Percentiles rank a stretch among this genome's conserved stretches.
Conservation (phyloP, 1,284 basidiomycete species). For the Pseudozyma hubeiensis region DNA sequence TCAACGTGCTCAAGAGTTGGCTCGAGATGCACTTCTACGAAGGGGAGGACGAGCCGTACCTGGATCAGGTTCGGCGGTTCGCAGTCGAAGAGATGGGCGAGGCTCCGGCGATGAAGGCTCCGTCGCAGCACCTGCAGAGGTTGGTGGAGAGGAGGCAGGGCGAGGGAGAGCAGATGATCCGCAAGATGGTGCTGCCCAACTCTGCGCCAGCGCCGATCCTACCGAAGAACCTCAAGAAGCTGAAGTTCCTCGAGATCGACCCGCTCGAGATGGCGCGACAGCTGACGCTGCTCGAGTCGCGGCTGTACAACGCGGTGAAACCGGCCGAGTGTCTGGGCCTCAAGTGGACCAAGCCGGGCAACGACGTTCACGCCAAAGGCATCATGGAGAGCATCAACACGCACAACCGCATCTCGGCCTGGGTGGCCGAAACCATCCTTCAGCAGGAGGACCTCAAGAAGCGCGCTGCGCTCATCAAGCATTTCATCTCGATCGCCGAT, state of each 20-base stretch:
- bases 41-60: conserved; percentile 66
- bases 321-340: conserved; percentile 86
- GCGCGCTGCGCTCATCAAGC: conserved; percentile 84
- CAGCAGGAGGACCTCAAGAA: conserved; percentile 86
- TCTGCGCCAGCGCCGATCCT: conserved; percentile 75
- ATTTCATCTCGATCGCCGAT: conserved; percentile 92
- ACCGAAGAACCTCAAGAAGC: conserved; percentile 79
- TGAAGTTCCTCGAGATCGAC: conserved; percentile 88
- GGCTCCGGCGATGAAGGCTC: conserved; percentile 46
- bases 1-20: conserved; percentile 70
- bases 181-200: conserved; percentile 62
- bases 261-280: conserved; percentile 91
- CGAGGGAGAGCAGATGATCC: conserved; percentile 57
- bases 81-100: conserved; percentile 65
- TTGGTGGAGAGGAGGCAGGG: conserved; percentile 67
- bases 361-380: conserved; percentile 73
- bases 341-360: conserved; percentile 67
- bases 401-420: conserved; percentile 87
- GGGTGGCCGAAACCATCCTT: conserved; percentile 92
- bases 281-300: conserved; percentile 90
- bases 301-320: conserved; percentile 86
- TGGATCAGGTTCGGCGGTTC: conserved; percentile 67
- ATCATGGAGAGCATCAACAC: conserved; percentile 91
- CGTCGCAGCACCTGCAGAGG: conserved; percentile 66
- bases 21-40: conserved; percentile 69